Percentiles rank a stretch among this genome's conserved stretches.
Evolutionary conservation across 352 stramenopile species (phyloP).

Genomic region (Globisporangium polare): DNA sequence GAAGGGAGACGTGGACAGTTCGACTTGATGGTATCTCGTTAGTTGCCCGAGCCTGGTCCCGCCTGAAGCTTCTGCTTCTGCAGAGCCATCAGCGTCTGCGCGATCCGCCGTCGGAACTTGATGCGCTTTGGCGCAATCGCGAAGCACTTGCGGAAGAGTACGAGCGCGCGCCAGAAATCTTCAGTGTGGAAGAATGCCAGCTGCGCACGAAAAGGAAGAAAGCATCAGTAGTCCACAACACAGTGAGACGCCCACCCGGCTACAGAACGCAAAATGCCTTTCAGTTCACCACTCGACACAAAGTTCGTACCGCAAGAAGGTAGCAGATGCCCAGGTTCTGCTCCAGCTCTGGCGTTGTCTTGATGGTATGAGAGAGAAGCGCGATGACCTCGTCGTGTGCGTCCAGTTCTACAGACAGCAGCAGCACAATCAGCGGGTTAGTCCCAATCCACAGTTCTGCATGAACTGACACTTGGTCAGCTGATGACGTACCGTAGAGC

Average conservation of each 20-base stretch:
- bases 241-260: background rate
- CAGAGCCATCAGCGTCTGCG: conserved; percentile 32
- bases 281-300: background rate
- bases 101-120: conserved; percentile 50
- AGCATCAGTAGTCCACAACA: background rate
- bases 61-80: conserved; percentile 19
- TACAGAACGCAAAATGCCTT: background rate
- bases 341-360: conserved; percentile 3
- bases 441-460: background rate
- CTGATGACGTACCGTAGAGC: conserved; percentile 53
- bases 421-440: background rate
- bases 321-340: conserved; percentile 27
- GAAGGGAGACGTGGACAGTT: too few species aligned
- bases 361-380: conserved; percentile 16
- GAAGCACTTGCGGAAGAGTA: conserved; percentile 41
- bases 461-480: background rate
- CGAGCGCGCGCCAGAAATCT: conserved; percentile 42
- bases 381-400: conserved; percentile 24
- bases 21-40: background rate
- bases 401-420: conserved; percentile 27
- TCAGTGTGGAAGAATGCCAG: conserved; percentile 27
- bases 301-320: conserved; percentile 37
- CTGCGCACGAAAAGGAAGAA: conserved; percentile 19
- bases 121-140: conserved; percentile 33
- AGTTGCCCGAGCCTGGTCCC: background rate